Conservation (phyloP, 2,329 filamentous ascomycete species). For the Penicillium sp. region DNA sequence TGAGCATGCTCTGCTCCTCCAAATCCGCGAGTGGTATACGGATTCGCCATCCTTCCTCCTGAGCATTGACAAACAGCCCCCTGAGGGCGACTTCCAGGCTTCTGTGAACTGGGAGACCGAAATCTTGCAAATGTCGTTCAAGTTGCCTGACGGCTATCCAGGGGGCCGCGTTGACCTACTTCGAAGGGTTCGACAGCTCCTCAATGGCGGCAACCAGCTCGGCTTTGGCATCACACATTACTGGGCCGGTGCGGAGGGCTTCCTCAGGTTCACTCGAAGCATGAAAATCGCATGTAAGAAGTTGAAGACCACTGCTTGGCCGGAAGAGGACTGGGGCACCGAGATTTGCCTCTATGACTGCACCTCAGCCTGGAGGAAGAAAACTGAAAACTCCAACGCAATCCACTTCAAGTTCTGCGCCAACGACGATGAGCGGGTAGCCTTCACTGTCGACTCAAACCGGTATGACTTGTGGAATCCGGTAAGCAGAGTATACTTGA, state of each 20-base stretch:
- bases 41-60: neutral
- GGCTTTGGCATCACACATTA: neutral
- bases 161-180: slow-evolving; percentile 3
- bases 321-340: neutral
- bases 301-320: neutral
- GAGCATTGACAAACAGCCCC: neutral
- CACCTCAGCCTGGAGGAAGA: neutral
- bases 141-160: slow-evolving; percentile 3
- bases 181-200: neutral
- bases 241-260: neutral
- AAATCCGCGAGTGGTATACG: slow-evolving; percentile 1
- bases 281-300: neutral
- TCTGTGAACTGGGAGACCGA: neutral
- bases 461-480: neutral
- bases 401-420: neutral
- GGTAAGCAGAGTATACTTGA: no score
- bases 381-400: neutral
- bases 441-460: neutral
- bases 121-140: slow-evolving; percentile 2
- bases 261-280: neutral
- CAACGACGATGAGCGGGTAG: neutral
- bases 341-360: neutral
- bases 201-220: neutral
- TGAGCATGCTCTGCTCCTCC: neutral
- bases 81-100: neutral